phyloP scores from a whole-genome alignment of 78 protist genomes.

The Isochrysis galbana region DNA sequence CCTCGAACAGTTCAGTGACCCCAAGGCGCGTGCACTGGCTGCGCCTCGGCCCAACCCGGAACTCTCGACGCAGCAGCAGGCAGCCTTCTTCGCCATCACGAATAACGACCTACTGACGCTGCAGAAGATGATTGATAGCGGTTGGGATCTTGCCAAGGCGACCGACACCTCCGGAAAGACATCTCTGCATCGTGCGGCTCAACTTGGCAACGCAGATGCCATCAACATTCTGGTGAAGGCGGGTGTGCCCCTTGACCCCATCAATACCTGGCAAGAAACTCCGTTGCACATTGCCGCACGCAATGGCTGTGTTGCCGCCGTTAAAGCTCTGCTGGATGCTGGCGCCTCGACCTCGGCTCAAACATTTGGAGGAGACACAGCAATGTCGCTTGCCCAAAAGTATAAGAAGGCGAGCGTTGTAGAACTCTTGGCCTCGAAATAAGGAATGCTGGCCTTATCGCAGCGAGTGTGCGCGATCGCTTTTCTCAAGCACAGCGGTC shows the following conservation, averaged over 20 bases:
- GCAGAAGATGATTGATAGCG: neutral
- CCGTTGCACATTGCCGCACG: neutral
- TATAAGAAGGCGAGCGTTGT: neutral
- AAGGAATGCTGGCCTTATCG: too few relatives aligned
- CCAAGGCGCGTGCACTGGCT: neutral
- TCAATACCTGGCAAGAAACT: neutral
- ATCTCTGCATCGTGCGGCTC: neutral
- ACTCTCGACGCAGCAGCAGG: neutral
- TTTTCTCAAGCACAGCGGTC: too few relatives aligned
- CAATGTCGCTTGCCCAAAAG: neutral
- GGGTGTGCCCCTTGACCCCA: neutral
- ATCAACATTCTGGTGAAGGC: neutral
- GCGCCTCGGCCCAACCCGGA: neutral
- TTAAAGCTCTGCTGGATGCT: neutral
- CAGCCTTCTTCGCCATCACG: neutral
- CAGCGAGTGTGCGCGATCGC: too few relatives aligned
- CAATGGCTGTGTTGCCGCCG: neutral
- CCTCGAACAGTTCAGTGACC: neutral
- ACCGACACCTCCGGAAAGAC: neutral
- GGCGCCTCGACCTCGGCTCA: neutral
- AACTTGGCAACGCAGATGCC: neutral
- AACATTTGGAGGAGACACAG: neutral
- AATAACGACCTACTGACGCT: neutral
- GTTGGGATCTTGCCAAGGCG: neutral
- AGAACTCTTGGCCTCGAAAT: neutral